Evolutionary conservation across 768 basidiomycete genomes (phyloP), one percentile per base, ranked within the genome.

Genomic region (Neoboletus brunneissimus): DNA sequence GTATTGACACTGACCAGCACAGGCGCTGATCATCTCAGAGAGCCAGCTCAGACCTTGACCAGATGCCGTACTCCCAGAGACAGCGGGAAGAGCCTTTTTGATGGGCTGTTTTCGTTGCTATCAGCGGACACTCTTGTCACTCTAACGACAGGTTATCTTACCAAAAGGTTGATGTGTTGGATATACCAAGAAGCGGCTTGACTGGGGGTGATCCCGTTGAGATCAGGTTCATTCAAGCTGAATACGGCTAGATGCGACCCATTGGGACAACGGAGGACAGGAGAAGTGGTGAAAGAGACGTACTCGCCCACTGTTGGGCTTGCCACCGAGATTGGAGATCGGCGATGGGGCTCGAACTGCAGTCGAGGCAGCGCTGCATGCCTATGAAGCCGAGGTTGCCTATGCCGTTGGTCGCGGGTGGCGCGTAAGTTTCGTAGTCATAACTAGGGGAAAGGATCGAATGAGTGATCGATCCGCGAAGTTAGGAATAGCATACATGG

Each of bases 141-240:
- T 37, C 22, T 18, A 15, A 35, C 38, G 25, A 52, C 11, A 5
- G 13, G n/a, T n/a, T 25, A 37, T 22, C 70, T 29, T 61, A 75
- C 72, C 60, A 75, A 35, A 4, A 72, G 71, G 51, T 74, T 76
- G 25, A 75, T 64, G 38, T 72, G 56, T 47, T 72, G 10, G 9
- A 63, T 73, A 35, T 75, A 75, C 74, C 74, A 75, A n/a, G 61
- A 54, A 20, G 74, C 75, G 8, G 75, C 74, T n/a, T 62, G 32
- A 27, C 45, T 49, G 10, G 74, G 67, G 22, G 40, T 31, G 41
- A 71, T 72, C 2, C 63, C 62, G 15, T 68, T 69, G 57, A 65
- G 27, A 51, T 75, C 74, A 2, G 74, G 74, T 53, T 75, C 74
- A 43, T 75, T 75, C 62, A 76, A 48, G 44, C 42, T 73, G 59